Conservation (phyloP, 805 yeast genomes). For the Wickerhamomyces chaumierensis region DNA sequence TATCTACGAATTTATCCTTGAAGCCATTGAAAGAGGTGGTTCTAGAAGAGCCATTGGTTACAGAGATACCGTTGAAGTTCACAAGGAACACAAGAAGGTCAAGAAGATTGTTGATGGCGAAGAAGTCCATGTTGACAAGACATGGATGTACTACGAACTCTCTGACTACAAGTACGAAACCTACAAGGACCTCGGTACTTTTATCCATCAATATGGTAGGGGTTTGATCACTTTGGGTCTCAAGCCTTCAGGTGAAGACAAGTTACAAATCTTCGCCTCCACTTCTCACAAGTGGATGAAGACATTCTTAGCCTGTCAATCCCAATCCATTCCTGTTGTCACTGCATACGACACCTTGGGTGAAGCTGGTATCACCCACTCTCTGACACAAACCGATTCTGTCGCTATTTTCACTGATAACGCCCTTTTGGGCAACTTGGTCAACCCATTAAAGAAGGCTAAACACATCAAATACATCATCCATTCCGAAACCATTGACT, state of each 20-base stretch:
- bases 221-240: constrained; percentile 73
- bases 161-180: constrained; percentile 59
- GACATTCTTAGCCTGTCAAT: constrained; percentile 63
- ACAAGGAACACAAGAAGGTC: constrained; percentile 64
- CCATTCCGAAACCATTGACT: constrained; percentile 51
- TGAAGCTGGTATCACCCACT: constrained; percentile 76
- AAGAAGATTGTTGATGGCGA: constrained; percentile 73
- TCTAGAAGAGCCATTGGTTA: constrained; percentile 54
- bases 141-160: constrained; percentile 79
- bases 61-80: constrained; percentile 66
- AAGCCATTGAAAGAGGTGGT: constrained; percentile 48
- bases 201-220: constrained; percentile 47
- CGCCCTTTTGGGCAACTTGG: constrained; percentile 50
- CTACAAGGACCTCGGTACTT: constrained; percentile 41
- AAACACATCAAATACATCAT: constrained; percentile 54
- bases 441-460: constrained; percentile 62
- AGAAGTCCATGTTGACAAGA: constrained; percentile 60
- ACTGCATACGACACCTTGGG: constrained; percentile 97
- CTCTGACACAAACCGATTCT: constrained; percentile 73
- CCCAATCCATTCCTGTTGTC: constrained; percentile 77
- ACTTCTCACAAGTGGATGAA: constrained; percentile 91
- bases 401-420: constrained; percentile 79
- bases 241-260: constrained; percentile 44
- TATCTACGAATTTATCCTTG: constrained; percentile 56
- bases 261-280: constrained; percentile 74